Base-by-base conservation (phyloP, 441 rosid genomes). In the Adansonia grandidieri region DNA sequence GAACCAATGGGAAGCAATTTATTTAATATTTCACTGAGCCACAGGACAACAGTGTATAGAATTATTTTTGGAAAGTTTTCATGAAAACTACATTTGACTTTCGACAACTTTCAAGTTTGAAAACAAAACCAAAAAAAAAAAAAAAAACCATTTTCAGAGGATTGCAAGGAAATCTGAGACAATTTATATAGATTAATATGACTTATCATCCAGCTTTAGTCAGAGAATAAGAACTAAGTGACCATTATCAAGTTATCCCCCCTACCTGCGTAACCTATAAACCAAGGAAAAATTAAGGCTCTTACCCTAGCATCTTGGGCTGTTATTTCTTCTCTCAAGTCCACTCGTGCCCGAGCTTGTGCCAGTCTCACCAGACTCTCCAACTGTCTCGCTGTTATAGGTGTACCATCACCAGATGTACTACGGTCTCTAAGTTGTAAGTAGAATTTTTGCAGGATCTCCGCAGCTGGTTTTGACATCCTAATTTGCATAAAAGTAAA, bases 331-430 rank as follows among this genome's bases (percentile, higher is more conserved):
- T 93, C 98, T 85, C 99, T 87, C 77, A 96, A 87, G 76, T 96
- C 99, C 62, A 96, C 84, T 81, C 98, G 91, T 77, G 99, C 99
- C 82, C 98, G 89, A 86, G 99, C 98, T 91, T 92, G 88, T 47
- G 96, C 95, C 72, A 94, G 87, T 84, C 99, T 89, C 77, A 94
- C 97, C 84, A 96, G 86, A 86, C 99, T 96, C 85, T 96, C 99
- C 62, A 96, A 85, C 74, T 96, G 99, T 84, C 99, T 88, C 65
- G 99, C 98, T 79, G 98, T 96, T 88, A 94, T 94, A 71, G 98
- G 99, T 62, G 98, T 96, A 80, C 91, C 72, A 81, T 96, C 99
- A 78, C 97, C 98, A 74, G 99, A 91, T 65, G 98, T 94, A 82
- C 89, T 89, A 73, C 80, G 95, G 82, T 94, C 99, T 85, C 98